These are phyloP conservation scores for Annulohypoxylon moriforme DNA, from an alignment of 495 filamentous ascomycete genomes.

Conservation along the genomic window DNA sequence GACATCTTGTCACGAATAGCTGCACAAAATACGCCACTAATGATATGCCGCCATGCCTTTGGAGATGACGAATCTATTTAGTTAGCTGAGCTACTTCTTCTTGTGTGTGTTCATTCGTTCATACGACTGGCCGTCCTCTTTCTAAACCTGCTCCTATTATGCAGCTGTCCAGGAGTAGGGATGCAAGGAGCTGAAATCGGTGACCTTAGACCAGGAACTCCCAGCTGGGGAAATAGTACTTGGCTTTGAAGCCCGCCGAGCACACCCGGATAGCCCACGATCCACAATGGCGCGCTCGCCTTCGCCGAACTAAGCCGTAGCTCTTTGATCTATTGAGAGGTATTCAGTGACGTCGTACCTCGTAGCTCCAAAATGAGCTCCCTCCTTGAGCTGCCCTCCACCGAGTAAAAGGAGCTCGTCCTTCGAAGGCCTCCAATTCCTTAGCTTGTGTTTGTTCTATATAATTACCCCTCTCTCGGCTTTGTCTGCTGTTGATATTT, in stretches of 20 bases:
- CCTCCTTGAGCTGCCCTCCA: constrained; percentile 34
- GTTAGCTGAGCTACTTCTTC: constrained; percentile 25
- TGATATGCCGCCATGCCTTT: constrained; percentile 7
- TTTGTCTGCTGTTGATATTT: not conserved
- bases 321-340: constrained; percentile 40
- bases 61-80: constrained; percentile 33
- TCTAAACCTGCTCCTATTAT: constrained; percentile 12
- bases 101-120: not conserved
- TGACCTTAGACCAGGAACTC: constrained; percentile 22
- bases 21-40: constrained; percentile 7
- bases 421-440: constrained; percentile 4
- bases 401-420: constrained; percentile 13
- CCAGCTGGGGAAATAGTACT: constrained; percentile 16
- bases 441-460: constrained; percentile 24
- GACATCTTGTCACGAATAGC: constrained; percentile 29
- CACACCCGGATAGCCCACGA: constrained; percentile 17
- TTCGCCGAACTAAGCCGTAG: constrained; percentile 38
- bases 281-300: constrained; percentile 37
- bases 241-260: constrained; percentile 12
- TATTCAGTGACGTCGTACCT: constrained; percentile 33
- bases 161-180: constrained; percentile 9
- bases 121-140: constrained; percentile 21
- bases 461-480: constrained; percentile 26
- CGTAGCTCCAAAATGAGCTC: constrained; percentile 21
- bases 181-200: constrained; percentile 39